phyloP scores from a whole-genome alignment of 208 protist genomes.

The Sergeia podlipaevii region DNA sequence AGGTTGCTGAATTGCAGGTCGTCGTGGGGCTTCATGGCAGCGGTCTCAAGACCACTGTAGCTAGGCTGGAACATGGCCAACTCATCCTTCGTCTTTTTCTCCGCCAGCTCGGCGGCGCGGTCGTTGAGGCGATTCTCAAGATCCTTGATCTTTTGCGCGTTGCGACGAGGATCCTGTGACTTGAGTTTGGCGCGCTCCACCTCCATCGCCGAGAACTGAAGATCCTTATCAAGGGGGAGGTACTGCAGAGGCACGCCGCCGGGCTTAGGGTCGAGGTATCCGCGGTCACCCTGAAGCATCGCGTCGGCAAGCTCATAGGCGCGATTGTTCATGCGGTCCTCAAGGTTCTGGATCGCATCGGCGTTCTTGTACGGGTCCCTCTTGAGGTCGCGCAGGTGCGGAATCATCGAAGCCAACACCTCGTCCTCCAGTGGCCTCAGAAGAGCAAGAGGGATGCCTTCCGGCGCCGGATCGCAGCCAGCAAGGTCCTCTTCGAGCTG shows the following conservation, averaged over 20 bases:
- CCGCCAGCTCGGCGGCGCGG: constrained; percentile 55
- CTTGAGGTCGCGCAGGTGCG: constrained; percentile 66
- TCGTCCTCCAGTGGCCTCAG: constrained; percentile 48
- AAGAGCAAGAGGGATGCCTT: constrained; percentile 65
- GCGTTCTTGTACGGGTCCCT: constrained; percentile 31
- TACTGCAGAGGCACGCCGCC: constrained; percentile 56
- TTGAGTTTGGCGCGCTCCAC: constrained; percentile 68
- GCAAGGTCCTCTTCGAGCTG: constrained; percentile 24
- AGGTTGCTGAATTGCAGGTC: constrained; percentile 56
- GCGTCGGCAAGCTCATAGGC: constrained; percentile 67
- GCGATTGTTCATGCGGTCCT: constrained; percentile 76
- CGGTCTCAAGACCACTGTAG: constrained; percentile 55
- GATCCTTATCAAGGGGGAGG: constrained; percentile 61
- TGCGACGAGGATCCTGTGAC: constrained; percentile 53
- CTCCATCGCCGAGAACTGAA: constrained; percentile 56
- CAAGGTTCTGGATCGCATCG: constrained; percentile 33
- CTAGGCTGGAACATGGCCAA: constrained; percentile 34
- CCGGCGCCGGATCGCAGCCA: constrained; percentile 43
- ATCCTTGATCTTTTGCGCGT: constrained; percentile 52
- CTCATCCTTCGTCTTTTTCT: constrained; percentile 54
- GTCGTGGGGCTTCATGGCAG: constrained; percentile 47
- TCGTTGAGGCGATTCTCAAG: constrained; percentile 65
- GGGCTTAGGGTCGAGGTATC: constrained; percentile 63
- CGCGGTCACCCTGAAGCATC: constrained; percentile 59
- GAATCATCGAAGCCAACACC: constrained; percentile 50